phyloP scores from a whole-genome alignment of 805 yeast genomes.

The Metschnikowia cerradonensis region DNA sequence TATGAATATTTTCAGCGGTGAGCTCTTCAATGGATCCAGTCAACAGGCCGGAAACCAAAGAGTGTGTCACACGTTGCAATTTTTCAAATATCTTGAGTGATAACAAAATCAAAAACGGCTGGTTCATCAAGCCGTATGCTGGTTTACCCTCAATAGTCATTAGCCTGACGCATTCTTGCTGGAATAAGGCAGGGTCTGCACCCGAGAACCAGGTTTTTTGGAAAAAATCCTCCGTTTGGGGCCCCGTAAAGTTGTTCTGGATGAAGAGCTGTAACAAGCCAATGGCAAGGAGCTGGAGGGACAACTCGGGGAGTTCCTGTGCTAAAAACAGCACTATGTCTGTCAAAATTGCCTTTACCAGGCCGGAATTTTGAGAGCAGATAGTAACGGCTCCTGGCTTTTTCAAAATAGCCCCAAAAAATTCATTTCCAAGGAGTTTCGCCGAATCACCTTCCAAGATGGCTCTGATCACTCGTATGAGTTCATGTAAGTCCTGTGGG shows the following conservation, averaged over 20 bases:
- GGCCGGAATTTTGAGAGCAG: conserved; percentile 15
- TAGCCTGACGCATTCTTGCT: conserved; percentile 32
- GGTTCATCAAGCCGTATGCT: conserved; percentile 52
- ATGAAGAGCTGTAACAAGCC: conserved; percentile 63
- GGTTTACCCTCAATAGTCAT: conserved; percentile 63
- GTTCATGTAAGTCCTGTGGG: neutral
- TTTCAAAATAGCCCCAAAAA: conserved; percentile 18
- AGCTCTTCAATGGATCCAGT: conserved; percentile 25
- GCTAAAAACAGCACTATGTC: conserved; percentile 6
- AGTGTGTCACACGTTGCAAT: conserved; percentile 44
- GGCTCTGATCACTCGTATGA: neutral
- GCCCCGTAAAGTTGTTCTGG: conserved; percentile 83
- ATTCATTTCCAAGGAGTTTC: conserved; percentile 20
- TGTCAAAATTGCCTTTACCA: conserved; percentile 19
- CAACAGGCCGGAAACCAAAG: conserved; percentile 32
- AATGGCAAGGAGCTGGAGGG: conserved; percentile 45
- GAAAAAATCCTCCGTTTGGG: conserved; percentile 45
- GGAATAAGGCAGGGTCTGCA: conserved; percentile 18
- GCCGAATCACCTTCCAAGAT: conserved; percentile 24
- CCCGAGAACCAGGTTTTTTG: conserved; percentile 27
- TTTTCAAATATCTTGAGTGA: conserved; percentile 31
- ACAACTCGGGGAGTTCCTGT: conserved; percentile 6
- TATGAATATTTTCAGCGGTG: conserved; percentile 13
- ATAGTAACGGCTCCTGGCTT: conserved; percentile 12
- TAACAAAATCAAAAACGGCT: conserved; percentile 33